Percentiles rank a stretch among this genome's conserved stretches.
These are phyloP conservation scores for Chalaropsis ovoidea DNA, from an alignment of 2,329 filamentous ascomycete genomes.

Conservation along the genomic window DNA sequence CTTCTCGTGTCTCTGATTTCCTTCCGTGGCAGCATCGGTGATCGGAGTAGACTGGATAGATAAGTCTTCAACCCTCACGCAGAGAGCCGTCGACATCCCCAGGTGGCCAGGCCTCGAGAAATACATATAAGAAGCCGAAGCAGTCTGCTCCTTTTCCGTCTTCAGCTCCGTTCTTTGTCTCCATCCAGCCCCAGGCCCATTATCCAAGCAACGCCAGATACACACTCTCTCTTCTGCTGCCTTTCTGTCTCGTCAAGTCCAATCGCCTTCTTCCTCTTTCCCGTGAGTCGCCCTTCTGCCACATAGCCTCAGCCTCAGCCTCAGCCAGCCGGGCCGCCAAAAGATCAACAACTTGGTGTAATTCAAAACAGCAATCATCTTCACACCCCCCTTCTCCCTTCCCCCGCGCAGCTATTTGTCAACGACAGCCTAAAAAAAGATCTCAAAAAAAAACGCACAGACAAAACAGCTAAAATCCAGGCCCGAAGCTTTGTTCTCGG, in stretches of 20 bases:
- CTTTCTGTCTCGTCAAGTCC: neutral
- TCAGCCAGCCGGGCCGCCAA: no score
- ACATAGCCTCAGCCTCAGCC: neutral
- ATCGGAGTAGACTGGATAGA: neutral
- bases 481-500: conserved; percentile 11
- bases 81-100: neutral
- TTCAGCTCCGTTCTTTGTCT: neutral
- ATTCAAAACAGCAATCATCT: neutral
- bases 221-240: neutral
- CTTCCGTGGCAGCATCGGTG: neutral
- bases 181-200: neutral
- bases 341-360: conserved; percentile 6
- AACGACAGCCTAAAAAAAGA: conserved; percentile 10
- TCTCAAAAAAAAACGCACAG: conserved; percentile 14
- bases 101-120: neutral
- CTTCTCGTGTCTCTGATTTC: neutral
- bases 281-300: neutral
- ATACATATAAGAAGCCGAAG: conserved; percentile 8
- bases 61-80: neutral
- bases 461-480: conserved; percentile 14
- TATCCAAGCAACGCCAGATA: neutral
- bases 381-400: neutral
- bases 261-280: neutral
- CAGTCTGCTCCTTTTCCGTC: neutral
- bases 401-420: conserved; percentile 9